Evolutionary conservation across 352 stramenopile genomes (phyloP), one percentile per base, ranked within the genome.

Genomic region (Phytophthora sojae): DNA sequence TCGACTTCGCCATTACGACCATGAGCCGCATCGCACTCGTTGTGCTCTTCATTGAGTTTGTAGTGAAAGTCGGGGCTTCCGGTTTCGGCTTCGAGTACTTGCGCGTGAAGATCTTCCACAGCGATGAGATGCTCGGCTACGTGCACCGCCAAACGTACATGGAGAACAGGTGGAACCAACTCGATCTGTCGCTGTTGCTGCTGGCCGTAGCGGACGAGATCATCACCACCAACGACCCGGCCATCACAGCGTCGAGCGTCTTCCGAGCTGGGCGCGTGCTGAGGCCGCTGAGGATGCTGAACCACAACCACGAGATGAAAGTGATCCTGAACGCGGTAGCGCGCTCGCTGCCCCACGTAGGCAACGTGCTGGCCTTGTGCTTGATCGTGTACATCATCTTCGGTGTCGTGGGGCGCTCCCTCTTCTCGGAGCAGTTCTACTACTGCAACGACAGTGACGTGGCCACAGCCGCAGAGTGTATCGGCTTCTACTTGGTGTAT

Each of bases 311-410:
- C 29, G 87, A 95, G 56, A 95, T 93, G 87, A 92, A 95, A 45
- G 63, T 71, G 7, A 92, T 95, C 21, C 57, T 95, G 17, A 82
- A 79, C 14, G 85, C 87, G 14, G 81, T 95, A n/a, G 84, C 79
- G 26, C 82, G 81, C 57, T 92, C 85, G 11, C 76, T 92, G 3
- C 87, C 87, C 2, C 83, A 91, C 37, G 87, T 92, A 6, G 85
- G 83, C 54, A 92, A 95, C 25, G 85, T 93, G 7, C 79, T 95
- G 30, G 84, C 75, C 8, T 62, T 94, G 32, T 94, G 87, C 42
- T 57, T 88, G 5, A 86, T 92, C 57, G 87, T 94, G 5, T 93
- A 91, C 75, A 82, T 94, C 37, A 90, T 92, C 74, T 92, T 93
- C 42, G 77, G 86, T 9, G 80, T 92, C 15, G 82, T 92, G 21